Base-by-base conservation (phyloP, 495 filamentous ascomycete species). In the Staphylotrichum tortipilum region DNA sequence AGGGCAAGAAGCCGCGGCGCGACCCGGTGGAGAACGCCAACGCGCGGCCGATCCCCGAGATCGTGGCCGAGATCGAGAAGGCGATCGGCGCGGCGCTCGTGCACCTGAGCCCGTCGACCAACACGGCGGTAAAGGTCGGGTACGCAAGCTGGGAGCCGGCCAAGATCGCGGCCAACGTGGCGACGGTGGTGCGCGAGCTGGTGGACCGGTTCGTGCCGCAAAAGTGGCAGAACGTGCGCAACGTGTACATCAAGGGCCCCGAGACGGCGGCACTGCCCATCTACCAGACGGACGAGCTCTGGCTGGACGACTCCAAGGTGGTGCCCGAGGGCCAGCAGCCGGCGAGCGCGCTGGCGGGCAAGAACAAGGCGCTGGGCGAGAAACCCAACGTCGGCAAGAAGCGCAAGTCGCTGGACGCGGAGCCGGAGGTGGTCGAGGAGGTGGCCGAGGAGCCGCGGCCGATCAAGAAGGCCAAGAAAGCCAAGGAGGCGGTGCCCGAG, bases 261-360 rank as follows among this genome's bases (percentile, higher is more conserved):
- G 79, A 83, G 56, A 94, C 89, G 9, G 84, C 79, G 50, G 88
- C 90, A 11, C 71, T 98, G 56, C 92, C 92, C 12, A 81, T 98
- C 52, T 98, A 88, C 85, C 72, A 96, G 60, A 85, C 92, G 8
- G 80, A 83, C 59, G 86, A 97, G 71, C 68, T 98, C 44, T 98
- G 90, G 88, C 70, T 84, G 28, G 85, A 88, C 44, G 85, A 90
- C 54, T 73, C 67, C 18, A 86, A 94, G 66, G 83, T 96, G 5
- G 67, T 94, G 7, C 68, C 76, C 4, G 71, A 82, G 57, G 79
- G 79, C 44, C 65, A 78, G 36, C 72, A 71, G 43, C 71, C 74
- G 28, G 61, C 66, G 34, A 67, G 69, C 54, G 64, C 66, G n/a
- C 54, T 68, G n/a, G 47, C 66, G 14, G 60, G 49, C 43, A 67